Percentiles rank a stretch among this genome's conserved stretches.
Evolutionary conservation across 441 rosid species (phyloP).

Genomic region (Erodium moschatum): DNA sequence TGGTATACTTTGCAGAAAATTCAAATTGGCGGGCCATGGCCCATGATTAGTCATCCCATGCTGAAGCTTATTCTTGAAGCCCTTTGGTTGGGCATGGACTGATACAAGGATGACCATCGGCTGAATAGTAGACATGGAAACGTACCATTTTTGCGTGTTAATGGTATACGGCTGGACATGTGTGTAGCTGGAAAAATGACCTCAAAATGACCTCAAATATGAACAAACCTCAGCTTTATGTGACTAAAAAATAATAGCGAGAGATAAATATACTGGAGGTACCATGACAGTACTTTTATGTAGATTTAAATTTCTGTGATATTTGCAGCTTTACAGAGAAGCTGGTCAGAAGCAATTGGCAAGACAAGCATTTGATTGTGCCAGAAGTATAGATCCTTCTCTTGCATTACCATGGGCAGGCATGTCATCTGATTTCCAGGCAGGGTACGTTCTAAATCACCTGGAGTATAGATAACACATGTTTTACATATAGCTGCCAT

Average conservation of each 20-base stretch:
- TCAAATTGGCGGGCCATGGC: not conserved
- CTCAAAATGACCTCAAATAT: not conserved
- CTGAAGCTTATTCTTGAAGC: constrained; percentile 4
- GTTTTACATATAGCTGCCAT: constrained; percentile 11
- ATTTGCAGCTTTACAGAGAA: constrained; percentile 65
- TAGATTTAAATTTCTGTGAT: constrained; percentile 14
- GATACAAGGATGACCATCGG: not conserved
- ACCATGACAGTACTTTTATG: not conserved
- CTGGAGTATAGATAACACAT: not conserved
- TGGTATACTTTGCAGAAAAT: constrained; percentile 7
- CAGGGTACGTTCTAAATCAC: constrained; percentile 41
- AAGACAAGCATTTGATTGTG: constrained; percentile 82
- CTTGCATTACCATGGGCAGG: constrained; percentile 99
- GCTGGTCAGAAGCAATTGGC: constrained; percentile 58
- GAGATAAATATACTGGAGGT: constrained; percentile 1
- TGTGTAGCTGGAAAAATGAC: not conserved
- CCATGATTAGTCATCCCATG: not conserved
- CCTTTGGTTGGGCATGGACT: not conserved
- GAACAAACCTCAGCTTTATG: not conserved
- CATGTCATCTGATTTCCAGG: constrained; percentile 68
- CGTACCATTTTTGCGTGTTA: not conserved
- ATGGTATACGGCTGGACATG: constrained; percentile 3
- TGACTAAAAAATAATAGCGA: not conserved
- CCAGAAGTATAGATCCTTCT: constrained; percentile 95
- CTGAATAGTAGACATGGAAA: constrained; percentile 1